phyloP scores from a whole-genome alignment of 2,329 filamentous ascomycete genomes.

The Diaporthe aspalathi region DNA sequence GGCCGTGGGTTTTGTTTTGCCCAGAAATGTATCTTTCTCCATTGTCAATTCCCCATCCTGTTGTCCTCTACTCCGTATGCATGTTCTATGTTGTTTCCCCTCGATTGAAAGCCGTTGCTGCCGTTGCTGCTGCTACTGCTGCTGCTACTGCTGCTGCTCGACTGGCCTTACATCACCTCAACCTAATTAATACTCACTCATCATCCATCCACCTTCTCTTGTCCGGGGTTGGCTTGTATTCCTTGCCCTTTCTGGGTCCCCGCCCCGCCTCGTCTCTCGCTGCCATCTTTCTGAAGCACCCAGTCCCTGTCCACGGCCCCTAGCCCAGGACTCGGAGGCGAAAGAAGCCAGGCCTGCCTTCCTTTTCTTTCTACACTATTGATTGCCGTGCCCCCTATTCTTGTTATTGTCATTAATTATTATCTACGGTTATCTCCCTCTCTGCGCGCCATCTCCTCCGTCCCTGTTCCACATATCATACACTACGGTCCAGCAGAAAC shows the following conservation, averaged over 20 bases:
- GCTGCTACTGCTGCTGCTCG: no score
- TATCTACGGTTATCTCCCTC: constrained; percentile 12
- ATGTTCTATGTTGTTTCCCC: neutral
- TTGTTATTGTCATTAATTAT: neutral
- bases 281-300: constrained; percentile 30
- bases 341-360: neutral
- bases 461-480: constrained; percentile 3
- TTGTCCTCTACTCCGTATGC: neutral
- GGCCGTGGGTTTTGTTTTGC: constrained; percentile 24
- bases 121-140: no score
- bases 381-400: constrained; percentile 11
- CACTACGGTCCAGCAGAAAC: neutral
- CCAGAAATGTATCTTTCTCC: neutral
- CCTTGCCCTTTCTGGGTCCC: constrained; percentile 10
- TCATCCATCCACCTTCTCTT: constrained; percentile 9
- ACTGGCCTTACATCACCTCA: constrained; percentile 21
- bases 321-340: constrained; percentile 24
- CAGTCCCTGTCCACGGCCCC: neutral
- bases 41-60: constrained; percentile 6
- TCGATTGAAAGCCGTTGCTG: no score
- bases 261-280: neutral
- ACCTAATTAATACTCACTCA: neutral
- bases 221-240: constrained; percentile 21
- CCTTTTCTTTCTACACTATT: neutral
- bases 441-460: neutral